Percentiles rank a stretch among this genome's conserved stretches.
These are phyloP conservation scores for Fusarium vanettenii DNA, from an alignment of 2,329 filamentous ascomycete genomes.

Conservation along the genomic window DNA sequence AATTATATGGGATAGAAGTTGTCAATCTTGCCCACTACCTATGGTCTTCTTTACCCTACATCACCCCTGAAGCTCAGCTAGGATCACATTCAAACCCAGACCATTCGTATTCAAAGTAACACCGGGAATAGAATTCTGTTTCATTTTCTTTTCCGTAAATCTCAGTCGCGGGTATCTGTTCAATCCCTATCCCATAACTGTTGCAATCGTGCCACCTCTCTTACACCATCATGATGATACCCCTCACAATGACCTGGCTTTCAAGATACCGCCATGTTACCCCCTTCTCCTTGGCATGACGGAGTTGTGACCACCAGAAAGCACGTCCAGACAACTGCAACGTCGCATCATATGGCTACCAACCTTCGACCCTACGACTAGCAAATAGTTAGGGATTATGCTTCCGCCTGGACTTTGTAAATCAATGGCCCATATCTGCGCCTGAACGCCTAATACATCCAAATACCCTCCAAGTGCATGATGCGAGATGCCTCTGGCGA, in stretches of 20 bases:
- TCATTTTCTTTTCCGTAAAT: background rate
- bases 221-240: background rate
- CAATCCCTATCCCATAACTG: background rate
- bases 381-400: background rate
- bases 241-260: background rate
- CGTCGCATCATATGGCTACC: background rate
- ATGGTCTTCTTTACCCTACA: background rate
- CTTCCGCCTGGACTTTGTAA: background rate
- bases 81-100: background rate
- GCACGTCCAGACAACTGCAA: background rate
- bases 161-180: background rate
- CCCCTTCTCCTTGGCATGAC: background rate
- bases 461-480: conserved; percentile 12
- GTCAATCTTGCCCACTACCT: background rate
- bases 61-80: background rate
- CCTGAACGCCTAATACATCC: conserved; percentile 35
- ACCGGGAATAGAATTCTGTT: background rate
- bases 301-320: background rate
- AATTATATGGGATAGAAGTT: background rate
- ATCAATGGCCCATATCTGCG: conserved; percentile 20
- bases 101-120: background rate
- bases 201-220: background rate
- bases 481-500: conserved; percentile 2
- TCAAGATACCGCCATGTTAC: background rate
- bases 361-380: background rate